phyloP scores from a whole-genome alignment of 2,329 filamentous ascomycete genomes.

The Curvularia hawaiiensis region DNA sequence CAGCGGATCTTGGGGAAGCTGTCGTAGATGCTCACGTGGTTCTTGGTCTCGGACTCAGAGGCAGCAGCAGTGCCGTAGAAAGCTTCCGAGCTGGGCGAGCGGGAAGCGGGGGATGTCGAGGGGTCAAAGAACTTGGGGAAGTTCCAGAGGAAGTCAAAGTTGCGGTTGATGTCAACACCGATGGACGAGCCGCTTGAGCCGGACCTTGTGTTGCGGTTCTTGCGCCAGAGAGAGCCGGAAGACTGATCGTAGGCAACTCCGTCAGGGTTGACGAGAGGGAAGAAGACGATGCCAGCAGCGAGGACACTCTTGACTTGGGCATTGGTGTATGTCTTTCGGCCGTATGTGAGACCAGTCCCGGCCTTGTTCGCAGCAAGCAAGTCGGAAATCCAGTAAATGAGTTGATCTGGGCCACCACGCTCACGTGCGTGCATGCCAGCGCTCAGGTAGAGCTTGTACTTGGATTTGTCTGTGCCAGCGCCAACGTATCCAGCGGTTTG shows the following conservation, averaged over 20 bases:
- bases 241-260: conserved; percentile 45
- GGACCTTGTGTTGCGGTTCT: conserved; percentile 51
- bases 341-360: conserved; percentile 58
- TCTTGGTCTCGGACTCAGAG: conserved; percentile 63
- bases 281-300: conserved; percentile 60
- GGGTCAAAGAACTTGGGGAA: conserved; percentile 54
- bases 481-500: conserved; percentile 54
- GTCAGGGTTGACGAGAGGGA: conserved; percentile 45
- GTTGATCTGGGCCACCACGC: conserved; percentile 61
- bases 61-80: conserved; percentile 59
- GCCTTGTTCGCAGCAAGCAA: conserved; percentile 59
- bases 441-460: conserved; percentile 57
- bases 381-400: conserved; percentile 64
- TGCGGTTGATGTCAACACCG: conserved; percentile 46
- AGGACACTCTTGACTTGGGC: conserved; percentile 59
- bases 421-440: conserved; percentile 63
- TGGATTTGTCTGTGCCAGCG: conserved; percentile 49
- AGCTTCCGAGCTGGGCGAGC: conserved; percentile 52
- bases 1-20: conserved; percentile 58
- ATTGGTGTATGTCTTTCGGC: conserved; percentile 57
- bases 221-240: conserved; percentile 42
- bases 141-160: conserved; percentile 63
- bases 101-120: conserved; percentile 49
- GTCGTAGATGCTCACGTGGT: conserved; percentile 59
- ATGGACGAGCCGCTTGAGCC: conserved; percentile 30